These are phyloP conservation scores for Aristolochia contorta DNA, from an alignment of 164 flowering plant species.

Conservation along the genomic window DNA sequence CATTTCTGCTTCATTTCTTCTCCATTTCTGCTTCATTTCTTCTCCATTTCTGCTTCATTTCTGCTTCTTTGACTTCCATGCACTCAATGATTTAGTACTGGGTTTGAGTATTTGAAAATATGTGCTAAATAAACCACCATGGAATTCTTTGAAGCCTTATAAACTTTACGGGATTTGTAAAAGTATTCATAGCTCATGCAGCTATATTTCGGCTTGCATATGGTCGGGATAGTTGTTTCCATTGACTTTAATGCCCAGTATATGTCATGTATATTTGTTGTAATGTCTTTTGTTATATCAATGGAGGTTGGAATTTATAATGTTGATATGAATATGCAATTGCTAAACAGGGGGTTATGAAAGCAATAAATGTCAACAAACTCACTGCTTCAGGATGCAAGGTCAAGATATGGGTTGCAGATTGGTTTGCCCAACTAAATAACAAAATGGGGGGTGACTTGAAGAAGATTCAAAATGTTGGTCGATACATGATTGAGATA, in stretches of 20 bases:
- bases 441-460: slow-evolving; percentile 96
- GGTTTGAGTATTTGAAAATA: neutral
- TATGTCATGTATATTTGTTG: neutral
- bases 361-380: slow-evolving; percentile 80
- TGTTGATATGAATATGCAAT: neutral
- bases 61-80: no score
- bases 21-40: no score
- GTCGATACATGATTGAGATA: slow-evolving; percentile 75
- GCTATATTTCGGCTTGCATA: no score
- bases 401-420: slow-evolving; percentile 95
- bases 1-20: no score
- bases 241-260: no score
- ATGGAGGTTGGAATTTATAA: neutral
- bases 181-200: no score
- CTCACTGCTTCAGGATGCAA: slow-evolving; percentile 70
- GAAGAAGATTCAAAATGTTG: slow-evolving; percentile 72
- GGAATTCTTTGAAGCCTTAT: no score
- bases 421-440: slow-evolving; percentile 94
- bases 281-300: neutral
- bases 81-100: no score
- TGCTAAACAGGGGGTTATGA: slow-evolving; percentile 71
- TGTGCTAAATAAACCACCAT: neutral
- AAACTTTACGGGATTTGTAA: no score
- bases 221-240: no score
- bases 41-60: no score